phyloP scores from a whole-genome alignment of 1,284 basidiomycete species.

The Puccinia hordei region DNA sequence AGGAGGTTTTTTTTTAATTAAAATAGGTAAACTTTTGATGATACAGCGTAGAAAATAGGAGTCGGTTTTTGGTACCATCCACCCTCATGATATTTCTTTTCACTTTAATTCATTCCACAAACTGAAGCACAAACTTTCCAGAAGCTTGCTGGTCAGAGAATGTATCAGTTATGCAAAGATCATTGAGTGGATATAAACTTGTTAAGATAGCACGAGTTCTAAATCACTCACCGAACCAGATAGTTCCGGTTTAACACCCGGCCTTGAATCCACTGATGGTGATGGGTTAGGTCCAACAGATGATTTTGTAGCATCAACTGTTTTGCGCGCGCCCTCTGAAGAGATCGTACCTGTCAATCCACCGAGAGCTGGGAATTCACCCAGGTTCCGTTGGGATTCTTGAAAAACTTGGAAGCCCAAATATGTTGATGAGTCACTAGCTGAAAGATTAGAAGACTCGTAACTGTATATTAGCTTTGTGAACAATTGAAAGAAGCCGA shows the following conservation, averaged over 20 bases:
- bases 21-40: neutral
- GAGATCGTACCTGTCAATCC: constrained; percentile 9
- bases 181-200: neutral
- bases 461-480: too few species aligned
- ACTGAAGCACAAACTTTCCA: constrained; percentile 23
- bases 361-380: constrained; percentile 11
- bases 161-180: neutral
- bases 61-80: neutral
- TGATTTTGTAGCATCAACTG: neutral
- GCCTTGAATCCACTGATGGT: neutral
- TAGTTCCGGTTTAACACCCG: neutral
- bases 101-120: neutral
- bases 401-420: constrained; percentile 4
- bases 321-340: neutral
- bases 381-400: constrained; percentile 6
- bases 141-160: constrained; percentile 18
- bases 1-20: neutral
- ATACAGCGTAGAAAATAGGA: neutral
- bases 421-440: neutral
- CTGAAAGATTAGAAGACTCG: neutral
- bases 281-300: neutral
- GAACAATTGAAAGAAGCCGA: too few species aligned
- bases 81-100: neutral
- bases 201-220: neutral
- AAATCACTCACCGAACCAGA: neutral